Evolutionary conservation across 139 green algal species (phyloP).

Genomic region (Raphidocelis subcapitata): DNA sequence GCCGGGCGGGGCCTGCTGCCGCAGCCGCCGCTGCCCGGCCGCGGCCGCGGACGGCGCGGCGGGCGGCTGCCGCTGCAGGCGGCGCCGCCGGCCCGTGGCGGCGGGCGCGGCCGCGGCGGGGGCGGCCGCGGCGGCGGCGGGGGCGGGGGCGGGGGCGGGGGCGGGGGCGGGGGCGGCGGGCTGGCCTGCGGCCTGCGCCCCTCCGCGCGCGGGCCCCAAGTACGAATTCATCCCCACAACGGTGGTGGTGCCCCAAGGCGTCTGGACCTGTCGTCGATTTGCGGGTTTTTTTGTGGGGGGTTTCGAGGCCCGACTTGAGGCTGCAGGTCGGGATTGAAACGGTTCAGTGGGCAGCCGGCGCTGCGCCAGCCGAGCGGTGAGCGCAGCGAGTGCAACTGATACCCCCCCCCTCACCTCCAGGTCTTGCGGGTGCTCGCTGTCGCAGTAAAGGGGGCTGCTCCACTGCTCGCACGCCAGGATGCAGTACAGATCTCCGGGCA

Average conservation of each 20-base stretch:
- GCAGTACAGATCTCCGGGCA: constrained; percentile 68
- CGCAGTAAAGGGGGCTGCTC: constrained; percentile 86
- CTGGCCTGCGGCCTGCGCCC: background rate
- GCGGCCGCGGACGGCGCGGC: too few species aligned
- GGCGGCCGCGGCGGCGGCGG: too few species aligned
- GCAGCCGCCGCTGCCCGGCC: too few species aligned
- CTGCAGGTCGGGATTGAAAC: too few species aligned
- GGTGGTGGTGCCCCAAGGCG: constrained; percentile 56
- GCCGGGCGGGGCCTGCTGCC: background rate
- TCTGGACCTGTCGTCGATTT: constrained; percentile 36
- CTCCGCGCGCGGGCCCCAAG: constrained; percentile 7
- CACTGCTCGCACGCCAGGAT: constrained; percentile 82
- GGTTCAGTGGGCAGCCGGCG: constrained; percentile 38
- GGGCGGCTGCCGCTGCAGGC: too few species aligned
- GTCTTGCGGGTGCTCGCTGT: constrained; percentile 74
- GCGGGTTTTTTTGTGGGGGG: too few species aligned
- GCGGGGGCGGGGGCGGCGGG: too few species aligned
- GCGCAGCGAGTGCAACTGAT: background rate
- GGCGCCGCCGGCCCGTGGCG: too few species aligned
- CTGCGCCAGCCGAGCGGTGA: background rate
- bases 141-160: too few species aligned
- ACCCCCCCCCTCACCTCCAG: background rate
- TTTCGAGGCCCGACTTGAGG: too few species aligned
- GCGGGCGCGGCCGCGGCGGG: too few species aligned
- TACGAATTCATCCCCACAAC: constrained; percentile 18